phyloP scores from a whole-genome alignment of 2,329 filamentous ascomycete species.

The Aspergillus sp. region DNA sequence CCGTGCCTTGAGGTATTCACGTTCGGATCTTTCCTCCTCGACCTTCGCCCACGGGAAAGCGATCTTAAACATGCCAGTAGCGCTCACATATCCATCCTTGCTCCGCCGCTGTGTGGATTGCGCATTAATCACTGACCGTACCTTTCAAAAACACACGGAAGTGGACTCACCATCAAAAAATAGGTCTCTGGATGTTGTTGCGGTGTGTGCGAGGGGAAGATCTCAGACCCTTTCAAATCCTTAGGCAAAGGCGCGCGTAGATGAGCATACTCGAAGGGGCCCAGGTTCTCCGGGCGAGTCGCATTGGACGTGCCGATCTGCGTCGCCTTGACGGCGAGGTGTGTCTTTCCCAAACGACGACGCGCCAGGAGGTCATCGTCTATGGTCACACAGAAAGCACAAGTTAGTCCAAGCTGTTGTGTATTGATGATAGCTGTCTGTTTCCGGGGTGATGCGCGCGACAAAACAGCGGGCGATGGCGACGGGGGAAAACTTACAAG shows the following conservation, averaged over 20 bases:
- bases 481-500: constrained; percentile 33
- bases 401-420: not conserved
- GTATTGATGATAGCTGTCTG: not conserved
- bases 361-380: constrained; percentile 70
- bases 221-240: constrained; percentile 78
- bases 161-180: constrained; percentile 70
- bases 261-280: constrained; percentile 92
- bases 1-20: constrained; percentile 74
- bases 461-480: constrained; percentile 10
- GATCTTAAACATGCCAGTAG: constrained; percentile 65
- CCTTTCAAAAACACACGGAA: not conserved
- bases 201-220: constrained; percentile 69
- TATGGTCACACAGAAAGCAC: constrained; percentile 26
- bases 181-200: constrained; percentile 72
- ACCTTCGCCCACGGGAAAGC: constrained; percentile 59
- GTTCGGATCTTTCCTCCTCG: constrained; percentile 53
- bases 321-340: constrained; percentile 74
- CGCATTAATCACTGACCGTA: not conserved
- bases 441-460: constrained; percentile 1
- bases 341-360: constrained; percentile 86
- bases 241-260: constrained; percentile 86
- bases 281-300: constrained; percentile 65
- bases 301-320: constrained; percentile 64
- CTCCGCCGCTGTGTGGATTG: constrained; percentile 49
- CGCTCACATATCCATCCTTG: constrained; percentile 59